phyloP scores from a whole-genome alignment of 805 yeast species.

The Candida loeiensis region DNA sequence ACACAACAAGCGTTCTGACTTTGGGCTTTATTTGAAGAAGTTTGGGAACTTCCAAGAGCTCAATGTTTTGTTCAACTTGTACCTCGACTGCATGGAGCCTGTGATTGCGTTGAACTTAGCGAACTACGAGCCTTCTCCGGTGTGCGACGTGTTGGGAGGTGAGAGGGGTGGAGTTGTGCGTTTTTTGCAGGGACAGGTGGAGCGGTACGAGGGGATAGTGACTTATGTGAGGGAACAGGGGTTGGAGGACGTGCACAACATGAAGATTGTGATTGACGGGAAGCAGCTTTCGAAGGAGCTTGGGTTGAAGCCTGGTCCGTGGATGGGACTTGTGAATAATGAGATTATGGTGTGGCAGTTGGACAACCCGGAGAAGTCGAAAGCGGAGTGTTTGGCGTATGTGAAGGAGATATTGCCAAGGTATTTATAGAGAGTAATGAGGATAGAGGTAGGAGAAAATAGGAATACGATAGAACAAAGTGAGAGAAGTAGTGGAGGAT shows the following conservation, averaged over 20 bases:
- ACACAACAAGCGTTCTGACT: slow-evolving; percentile 43
- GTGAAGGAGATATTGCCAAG: slow-evolving; percentile 22
- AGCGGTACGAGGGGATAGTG: slow-evolving; percentile 31
- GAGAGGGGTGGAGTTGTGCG: neutral
- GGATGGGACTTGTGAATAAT: slow-evolving; percentile 64
- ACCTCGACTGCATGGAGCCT: slow-evolving; percentile 23
- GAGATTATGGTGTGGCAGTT: slow-evolving; percentile 71
- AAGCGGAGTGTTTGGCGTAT: slow-evolving; percentile 53
- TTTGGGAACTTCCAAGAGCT: slow-evolving; percentile 52
- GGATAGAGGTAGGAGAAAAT: neutral
- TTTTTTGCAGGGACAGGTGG: slow-evolving; percentile 10
- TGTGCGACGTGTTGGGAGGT: neutral
- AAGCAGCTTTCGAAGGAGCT: slow-evolving; percentile 54
- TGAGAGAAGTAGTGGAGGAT: neutral
- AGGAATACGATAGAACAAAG: neutral
- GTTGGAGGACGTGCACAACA: slow-evolving; percentile 41
- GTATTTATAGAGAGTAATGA: slow-evolving; percentile 7
- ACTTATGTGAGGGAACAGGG: slow-evolving; percentile 26
- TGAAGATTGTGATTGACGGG: slow-evolving; percentile 75
- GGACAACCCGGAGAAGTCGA: slow-evolving; percentile 57
- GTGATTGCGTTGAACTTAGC: slow-evolving; percentile 2
- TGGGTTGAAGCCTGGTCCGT: slow-evolving; percentile 74
- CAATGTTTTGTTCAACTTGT: slow-evolving; percentile 37
- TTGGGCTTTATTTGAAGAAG: slow-evolving; percentile 58
- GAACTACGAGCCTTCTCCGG: slow-evolving; percentile 9